A percentile compares a stretch with the other conserved stretches of the same genome.
Evolutionary conservation across 192 early-diverging fungal species (phyloP).

Genomic region (Phycomyces blakesleeanus): DNA sequence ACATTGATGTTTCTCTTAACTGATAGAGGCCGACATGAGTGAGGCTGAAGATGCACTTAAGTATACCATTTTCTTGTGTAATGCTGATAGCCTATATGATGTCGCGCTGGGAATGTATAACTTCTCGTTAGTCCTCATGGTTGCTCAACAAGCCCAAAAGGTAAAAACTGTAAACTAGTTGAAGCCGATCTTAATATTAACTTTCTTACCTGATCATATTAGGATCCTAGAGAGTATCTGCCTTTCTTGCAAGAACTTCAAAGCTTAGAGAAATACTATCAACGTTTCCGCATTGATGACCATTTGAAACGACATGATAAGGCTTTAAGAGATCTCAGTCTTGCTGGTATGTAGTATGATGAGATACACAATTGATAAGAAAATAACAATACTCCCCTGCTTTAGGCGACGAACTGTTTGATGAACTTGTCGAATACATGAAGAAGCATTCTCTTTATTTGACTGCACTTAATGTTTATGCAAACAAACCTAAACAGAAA

Average conservation of each 20-base stretch:
- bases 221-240: conserved; percentile 93
- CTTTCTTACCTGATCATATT: neutral
- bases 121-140: conserved; percentile 86
- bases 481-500: conserved; percentile 36
- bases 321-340: conserved; percentile 69
- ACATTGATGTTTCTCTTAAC: neutral
- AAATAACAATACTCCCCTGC: too few species aligned
- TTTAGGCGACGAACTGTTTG: conserved; percentile 45
- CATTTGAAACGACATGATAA: conserved; percentile 66
- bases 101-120: conserved; percentile 95
- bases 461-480: conserved; percentile 55
- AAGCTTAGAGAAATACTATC: conserved; percentile 70
- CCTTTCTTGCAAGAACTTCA: conserved; percentile 82
- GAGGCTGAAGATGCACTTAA: conserved; percentile 83
- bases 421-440: conserved; percentile 62
- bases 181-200: too few species aligned
- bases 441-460: conserved; percentile 62
- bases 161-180: conserved; percentile 17
- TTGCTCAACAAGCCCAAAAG: conserved; percentile 95
- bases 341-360: conserved; percentile 26
- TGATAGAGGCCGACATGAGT: conserved; percentile 40
- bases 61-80: conserved; percentile 88
- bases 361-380: too few species aligned
- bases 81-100: conserved; percentile 85
- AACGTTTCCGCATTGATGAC: conserved; percentile 85